Evolutionary conservation across 2,329 filamentous ascomycete species (phyloP), one percentile per base, ranked within the genome.

Genomic region (Microdochium nivale): DNA sequence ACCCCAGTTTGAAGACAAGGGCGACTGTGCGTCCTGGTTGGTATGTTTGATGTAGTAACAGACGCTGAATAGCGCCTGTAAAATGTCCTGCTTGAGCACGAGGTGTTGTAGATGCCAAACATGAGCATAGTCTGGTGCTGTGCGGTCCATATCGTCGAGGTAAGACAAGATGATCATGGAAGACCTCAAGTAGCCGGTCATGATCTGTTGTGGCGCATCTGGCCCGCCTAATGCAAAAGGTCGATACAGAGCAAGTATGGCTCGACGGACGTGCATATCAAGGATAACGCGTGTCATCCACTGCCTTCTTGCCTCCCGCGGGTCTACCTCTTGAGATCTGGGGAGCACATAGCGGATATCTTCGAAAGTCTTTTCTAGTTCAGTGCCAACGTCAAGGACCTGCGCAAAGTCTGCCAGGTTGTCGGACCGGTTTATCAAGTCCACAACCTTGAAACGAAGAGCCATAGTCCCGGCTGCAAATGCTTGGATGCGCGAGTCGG

Each of bases 91-190:
- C 57, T 76, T 78, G 33, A 81, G 60, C 11, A 79, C 67, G 48
- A 78, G 69, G 53, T 78, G 70, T 51, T 79, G 77, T 69, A 80
- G 76, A 52, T 77, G 74, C 56, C 70, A 70, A 24, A 78, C 67
- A 43, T 75, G 71, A 40, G 69, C 64, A 49, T 75, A 80, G 47
- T 73, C 70, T 2, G 72, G 66, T 4, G 71, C 65, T 24, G 65
- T 60, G 0, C 75, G 72, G 53, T 80, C 76, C 5, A 80, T 62
- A 54, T 80, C 77, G 54, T 80, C 77, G 46, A 80, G 65, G 52
- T 79, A 80, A 14, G 72, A 75, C 48, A 80, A 65, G n/a, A 81
- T 71, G 16, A 76, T 70, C 70, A 80, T 78, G 2, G 75, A 79
- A 0, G 77, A 80, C 49, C 75, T 70, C 33, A 81, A 62, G 54